These are phyloP conservation scores for Naganishia kalamii DNA, from an alignment of 768 basidiomycete genomes.

Conservation along the genomic window DNA sequence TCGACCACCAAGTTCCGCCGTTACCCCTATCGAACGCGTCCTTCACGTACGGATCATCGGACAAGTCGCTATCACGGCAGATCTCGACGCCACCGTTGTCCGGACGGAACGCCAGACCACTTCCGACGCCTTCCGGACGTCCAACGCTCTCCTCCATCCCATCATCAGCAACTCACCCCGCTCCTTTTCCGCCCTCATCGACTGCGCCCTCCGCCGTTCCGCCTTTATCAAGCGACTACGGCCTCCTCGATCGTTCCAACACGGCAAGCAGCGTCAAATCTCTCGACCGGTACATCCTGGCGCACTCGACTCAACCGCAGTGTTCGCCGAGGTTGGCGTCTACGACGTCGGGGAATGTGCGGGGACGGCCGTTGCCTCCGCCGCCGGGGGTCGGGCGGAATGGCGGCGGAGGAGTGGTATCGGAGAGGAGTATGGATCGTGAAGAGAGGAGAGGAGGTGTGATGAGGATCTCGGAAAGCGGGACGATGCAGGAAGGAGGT, in stretches of 20 bases:
- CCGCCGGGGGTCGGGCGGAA: background rate
- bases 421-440: constrained; percentile 41
- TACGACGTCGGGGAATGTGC: background rate
- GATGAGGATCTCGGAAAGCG: background rate
- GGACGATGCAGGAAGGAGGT: background rate
- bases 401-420: constrained; percentile 30
- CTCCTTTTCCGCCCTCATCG: too few relatives aligned
- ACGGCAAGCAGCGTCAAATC: constrained; percentile 40
- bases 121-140: background rate
- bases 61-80: background rate
- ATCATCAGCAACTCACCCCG: too few relatives aligned
- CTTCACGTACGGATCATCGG: too few relatives aligned
- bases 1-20: too few relatives aligned
- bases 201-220: too few relatives aligned
- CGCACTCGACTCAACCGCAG: constrained; percentile 1
- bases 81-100: background rate
- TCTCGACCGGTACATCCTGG: constrained; percentile 31
- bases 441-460: constrained; percentile 12
- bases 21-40: too few relatives aligned
- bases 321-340: background rate
- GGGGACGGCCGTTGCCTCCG: background rate
- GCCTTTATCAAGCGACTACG: too few relatives aligned
- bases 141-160: background rate
- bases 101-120: background rate
- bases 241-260: constrained; percentile 34